Percentiles rank a stretch among this genome's conserved stretches.
These are phyloP conservation scores for Mrakia frigida DNA, from an alignment of 768 basidiomycete species.

Conservation along the genomic window DNA sequence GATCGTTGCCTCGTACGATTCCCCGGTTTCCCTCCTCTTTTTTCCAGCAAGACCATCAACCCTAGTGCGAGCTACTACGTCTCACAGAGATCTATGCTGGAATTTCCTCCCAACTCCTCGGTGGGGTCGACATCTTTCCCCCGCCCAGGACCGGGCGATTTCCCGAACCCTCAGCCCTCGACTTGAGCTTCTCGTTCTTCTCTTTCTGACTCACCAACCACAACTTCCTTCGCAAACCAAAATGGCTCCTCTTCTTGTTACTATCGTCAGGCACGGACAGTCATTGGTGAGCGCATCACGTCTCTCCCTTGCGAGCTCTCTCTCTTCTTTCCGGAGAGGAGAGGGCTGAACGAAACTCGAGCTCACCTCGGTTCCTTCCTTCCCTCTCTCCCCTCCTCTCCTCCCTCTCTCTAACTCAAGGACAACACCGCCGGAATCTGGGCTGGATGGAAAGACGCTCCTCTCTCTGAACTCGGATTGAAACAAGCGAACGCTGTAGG, in stretches of 20 bases:
- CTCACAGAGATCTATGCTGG: too few species aligned
- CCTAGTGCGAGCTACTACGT: too few species aligned
- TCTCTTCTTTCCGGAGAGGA: too few species aligned
- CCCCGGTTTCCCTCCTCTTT: too few species aligned
- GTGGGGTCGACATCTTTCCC: too few species aligned
- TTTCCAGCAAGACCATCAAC: too few species aligned
- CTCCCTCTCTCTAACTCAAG: background rate
- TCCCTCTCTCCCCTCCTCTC: background rate
- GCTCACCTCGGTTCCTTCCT: background rate
- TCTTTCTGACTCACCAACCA: background rate
- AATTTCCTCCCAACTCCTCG: too few species aligned
- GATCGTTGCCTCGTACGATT: too few species aligned
- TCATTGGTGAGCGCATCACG: background rate
- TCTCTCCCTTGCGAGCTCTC: too few species aligned
- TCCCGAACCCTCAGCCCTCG: background rate
- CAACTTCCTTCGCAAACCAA: background rate
- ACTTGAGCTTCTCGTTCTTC: background rate
- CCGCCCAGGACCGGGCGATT: too few species aligned
- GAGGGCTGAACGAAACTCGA: background rate
- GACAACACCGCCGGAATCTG: background rate
- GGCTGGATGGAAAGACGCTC: constrained; percentile 50
- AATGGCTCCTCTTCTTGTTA: background rate
- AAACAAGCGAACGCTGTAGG: constrained; percentile 63
- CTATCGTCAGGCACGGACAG: background rate
- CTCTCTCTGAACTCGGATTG: constrained; percentile 70